phyloP scores from a whole-genome alignment of 2,329 filamentous ascomycete species.

The Aureobasidium namibiae region DNA sequence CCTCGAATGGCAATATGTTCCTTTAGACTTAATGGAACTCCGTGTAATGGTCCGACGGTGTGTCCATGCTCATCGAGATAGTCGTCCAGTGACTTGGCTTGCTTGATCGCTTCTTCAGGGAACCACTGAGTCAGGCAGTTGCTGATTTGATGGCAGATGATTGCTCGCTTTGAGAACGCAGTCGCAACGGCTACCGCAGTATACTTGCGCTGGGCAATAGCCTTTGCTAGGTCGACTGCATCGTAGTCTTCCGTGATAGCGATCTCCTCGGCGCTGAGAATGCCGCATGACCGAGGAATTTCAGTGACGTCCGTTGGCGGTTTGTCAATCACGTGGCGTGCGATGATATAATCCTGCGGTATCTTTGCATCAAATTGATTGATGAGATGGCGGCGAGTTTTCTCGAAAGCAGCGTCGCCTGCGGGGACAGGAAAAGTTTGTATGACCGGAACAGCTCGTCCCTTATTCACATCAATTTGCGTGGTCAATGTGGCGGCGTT shows the following conservation, averaged over 20 bases:
- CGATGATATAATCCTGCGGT: too few relatives aligned
- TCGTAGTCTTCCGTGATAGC: slow-evolving; percentile 29
- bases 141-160: slow-evolving; percentile 31
- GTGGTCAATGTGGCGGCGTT: too few relatives aligned
- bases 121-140: slow-evolving; percentile 48
- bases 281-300: background rate
- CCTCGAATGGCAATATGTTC: slow-evolving; percentile 57
- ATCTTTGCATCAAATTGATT: too few relatives aligned
- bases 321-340: too few relatives aligned
- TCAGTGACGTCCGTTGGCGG: background rate
- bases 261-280: background rate
- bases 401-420: too few relatives aligned
- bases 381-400: too few relatives aligned
- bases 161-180: slow-evolving; percentile 33
- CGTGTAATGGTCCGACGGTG: slow-evolving; percentile 34
- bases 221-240: slow-evolving; percentile 24
- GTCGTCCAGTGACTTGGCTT: slow-evolving; percentile 20
- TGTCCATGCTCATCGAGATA: slow-evolving; percentile 20
- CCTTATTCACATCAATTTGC: too few relatives aligned
- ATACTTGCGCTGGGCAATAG: slow-evolving; percentile 22
- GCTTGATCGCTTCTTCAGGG: slow-evolving; percentile 33
- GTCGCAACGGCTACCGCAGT: slow-evolving; percentile 21
- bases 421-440: too few relatives aligned
- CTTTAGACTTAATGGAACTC: slow-evolving; percentile 49
- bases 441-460: too few relatives aligned